Conservation (phyloP, 176 grass and related monocot species). For the Aegilops sharonensis region DNA sequence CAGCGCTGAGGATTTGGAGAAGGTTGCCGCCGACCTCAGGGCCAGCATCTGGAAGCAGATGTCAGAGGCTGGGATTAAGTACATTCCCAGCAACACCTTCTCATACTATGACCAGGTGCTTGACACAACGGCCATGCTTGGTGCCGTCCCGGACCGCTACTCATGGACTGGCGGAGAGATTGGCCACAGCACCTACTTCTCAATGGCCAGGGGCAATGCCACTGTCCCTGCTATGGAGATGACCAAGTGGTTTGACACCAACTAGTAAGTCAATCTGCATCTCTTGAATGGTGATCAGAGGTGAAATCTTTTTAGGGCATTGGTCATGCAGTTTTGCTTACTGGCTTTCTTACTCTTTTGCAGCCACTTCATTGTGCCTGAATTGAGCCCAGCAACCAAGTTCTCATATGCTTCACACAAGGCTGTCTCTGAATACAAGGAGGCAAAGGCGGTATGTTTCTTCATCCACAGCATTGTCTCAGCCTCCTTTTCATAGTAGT, state of each 20-base stretch:
- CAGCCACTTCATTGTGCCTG: constrained; percentile 97
- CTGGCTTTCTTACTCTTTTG: constrained; percentile 20
- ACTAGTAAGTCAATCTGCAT: constrained; percentile 70
- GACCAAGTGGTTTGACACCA: constrained; percentile 99
- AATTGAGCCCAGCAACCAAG: constrained; percentile 79
- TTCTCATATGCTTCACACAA: constrained; percentile 94
- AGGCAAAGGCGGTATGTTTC: constrained; percentile 81
- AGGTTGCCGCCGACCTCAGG: constrained; percentile 74
- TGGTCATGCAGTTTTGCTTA: constrained; percentile 17
- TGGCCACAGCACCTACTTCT: constrained; percentile 83
- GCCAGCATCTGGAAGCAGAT: constrained; percentile 95
- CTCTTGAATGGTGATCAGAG: constrained; percentile 4
- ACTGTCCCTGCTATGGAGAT: constrained; percentile 97
- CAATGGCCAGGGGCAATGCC: constrained; percentile 95
- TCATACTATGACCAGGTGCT: constrained; percentile 97
- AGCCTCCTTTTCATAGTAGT: background rate
- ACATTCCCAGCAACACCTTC: constrained; percentile 97
- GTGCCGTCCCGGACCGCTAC: constrained; percentile 87
- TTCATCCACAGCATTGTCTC: background rate
- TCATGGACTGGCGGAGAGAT: constrained; percentile 81
- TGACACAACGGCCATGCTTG: constrained; percentile 92
- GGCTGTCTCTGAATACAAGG: constrained; percentile 94
- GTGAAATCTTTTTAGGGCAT: background rate
- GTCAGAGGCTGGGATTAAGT: constrained; percentile 79
- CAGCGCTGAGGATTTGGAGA: constrained; percentile 80